Evolutionary conservation across 306 rosid species (phyloP), one percentile per base, ranked within the genome.

Genomic region (Sicyos edulis): DNA sequence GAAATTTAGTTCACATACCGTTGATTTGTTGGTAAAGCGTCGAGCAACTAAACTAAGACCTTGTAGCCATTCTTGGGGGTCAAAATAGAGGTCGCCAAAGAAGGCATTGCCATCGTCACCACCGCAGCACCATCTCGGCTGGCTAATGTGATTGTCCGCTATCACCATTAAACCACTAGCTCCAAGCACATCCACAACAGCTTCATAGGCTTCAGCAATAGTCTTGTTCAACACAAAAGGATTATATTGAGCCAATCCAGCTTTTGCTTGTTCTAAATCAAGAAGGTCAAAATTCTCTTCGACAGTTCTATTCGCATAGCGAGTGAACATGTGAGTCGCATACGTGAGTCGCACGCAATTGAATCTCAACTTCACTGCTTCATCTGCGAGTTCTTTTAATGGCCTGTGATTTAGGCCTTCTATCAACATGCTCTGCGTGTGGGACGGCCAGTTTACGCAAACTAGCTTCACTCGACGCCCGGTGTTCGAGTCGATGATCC

Each of bases 241-340:
- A 19, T 87, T 87, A 59, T 77, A 8, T 47, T 62, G 63, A 6
- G 74, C 14, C 15, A 84, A 75, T 15, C 85, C 84, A 4, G 56
- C 40, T 6, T 77, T 70, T 4, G 67, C 80, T 67, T 71, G 74
- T 0, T 81, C 78, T 24, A 45, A 32, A 29, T 78, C 81, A 8
- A 87, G 54, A 44, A 4, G 10, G 0, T 11, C 68, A 1, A 84
- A 71, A 1, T 80, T 77, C 2, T 78, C 73, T 9, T n/a, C 59
- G 6, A 81, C 78, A 1, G 17, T 79, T 4, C 22, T 40, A n/a
- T 77, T 29, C 0, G 10, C 19, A 17, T 77, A 52, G 2, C 87
- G 79, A 10, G 92, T 85, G 83, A 87, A 85, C 87, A 79, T 87
- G 37, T 85, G 77, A 4, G 72, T 85, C n/a, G 89, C 85, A 40